Conservation (phyloP, 2,329 filamentous ascomycete species). For the Furcasterigmium furcatum region DNA sequence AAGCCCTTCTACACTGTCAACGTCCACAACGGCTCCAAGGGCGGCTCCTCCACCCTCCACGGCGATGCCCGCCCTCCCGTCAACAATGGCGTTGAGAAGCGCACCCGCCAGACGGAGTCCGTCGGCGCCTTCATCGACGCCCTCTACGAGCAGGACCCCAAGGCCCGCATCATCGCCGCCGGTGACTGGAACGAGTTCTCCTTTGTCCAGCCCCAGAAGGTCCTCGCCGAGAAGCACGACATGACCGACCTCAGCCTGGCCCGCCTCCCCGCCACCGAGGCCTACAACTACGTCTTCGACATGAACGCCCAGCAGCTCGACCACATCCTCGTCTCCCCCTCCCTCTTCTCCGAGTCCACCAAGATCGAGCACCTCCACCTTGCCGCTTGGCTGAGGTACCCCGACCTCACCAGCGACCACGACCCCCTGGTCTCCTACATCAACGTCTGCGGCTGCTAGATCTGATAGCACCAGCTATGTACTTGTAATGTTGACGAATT, state of each 20-base stretch:
- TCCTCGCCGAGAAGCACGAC: constrained; percentile 49
- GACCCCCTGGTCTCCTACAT: constrained; percentile 65
- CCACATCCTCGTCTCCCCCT: constrained; percentile 64
- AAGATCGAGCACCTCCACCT: constrained; percentile 67
- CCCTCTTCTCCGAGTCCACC: constrained; percentile 35
- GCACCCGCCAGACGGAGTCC: constrained; percentile 53
- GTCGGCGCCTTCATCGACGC: constrained; percentile 56
- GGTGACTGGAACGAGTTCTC: constrained; percentile 75
- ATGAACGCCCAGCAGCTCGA: constrained; percentile 69
- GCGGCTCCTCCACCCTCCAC: constrained; percentile 60
- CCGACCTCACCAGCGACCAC: constrained; percentile 61
- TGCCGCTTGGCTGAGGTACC: constrained; percentile 62
- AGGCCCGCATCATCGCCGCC: constrained; percentile 55
- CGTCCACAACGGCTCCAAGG: constrained; percentile 66
- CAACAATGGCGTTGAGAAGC: constrained; percentile 59
- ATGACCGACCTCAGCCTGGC: constrained; percentile 61
- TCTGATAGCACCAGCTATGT: background rate
- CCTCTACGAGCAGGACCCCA: constrained; percentile 53
- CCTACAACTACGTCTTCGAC: constrained; percentile 70
- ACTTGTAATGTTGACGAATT: too few species aligned
- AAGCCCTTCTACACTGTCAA: constrained; percentile 67
- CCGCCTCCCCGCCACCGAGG: constrained; percentile 48
- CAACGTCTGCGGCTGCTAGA: constrained; percentile 49
- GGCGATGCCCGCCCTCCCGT: constrained; percentile 65
- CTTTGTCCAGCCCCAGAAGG: constrained; percentile 56